A percentile compares a stretch with the other conserved stretches of the same genome.
These are phyloP conservation scores for Xylaria sp. DNA, from an alignment of 2,329 filamentous ascomycete species.

Conservation along the genomic window DNA sequence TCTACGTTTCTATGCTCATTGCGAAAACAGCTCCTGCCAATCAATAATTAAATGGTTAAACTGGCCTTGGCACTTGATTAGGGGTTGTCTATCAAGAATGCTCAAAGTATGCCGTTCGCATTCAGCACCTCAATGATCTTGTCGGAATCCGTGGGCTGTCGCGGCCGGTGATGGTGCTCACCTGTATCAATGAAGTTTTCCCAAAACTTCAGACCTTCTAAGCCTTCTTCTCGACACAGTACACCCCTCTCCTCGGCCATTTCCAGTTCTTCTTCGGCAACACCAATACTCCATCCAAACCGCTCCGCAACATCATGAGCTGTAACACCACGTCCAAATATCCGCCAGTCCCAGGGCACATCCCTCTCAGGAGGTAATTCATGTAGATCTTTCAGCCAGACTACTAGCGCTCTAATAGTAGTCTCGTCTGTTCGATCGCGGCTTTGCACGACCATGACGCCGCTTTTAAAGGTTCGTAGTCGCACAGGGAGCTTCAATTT, in stretches of 20 bases:
- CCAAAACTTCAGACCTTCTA: slow-evolving; percentile 95
- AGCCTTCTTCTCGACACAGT: slow-evolving; percentile 88
- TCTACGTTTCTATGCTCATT: slow-evolving; percentile 1
- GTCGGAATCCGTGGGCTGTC: slow-evolving; percentile 52
- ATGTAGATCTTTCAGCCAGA: slow-evolving; percentile 81
- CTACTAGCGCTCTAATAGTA: slow-evolving; percentile 78
- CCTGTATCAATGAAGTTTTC: slow-evolving; percentile 74
- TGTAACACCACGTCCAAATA: slow-evolving; percentile 86
- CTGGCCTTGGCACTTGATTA: neutral
- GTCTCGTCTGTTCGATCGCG: slow-evolving; percentile 90
- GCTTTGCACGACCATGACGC: slow-evolving; percentile 92
- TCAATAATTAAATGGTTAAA: neutral
- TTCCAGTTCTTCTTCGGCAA: slow-evolving; percentile 92
- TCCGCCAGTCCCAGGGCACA: slow-evolving; percentile 77
- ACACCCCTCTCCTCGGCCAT: slow-evolving; percentile 95
- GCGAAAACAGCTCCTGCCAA: neutral
- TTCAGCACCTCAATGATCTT: slow-evolving; percentile 56
- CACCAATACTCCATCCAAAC: slow-evolving; percentile 97
- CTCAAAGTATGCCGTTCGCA: slow-evolving; percentile 42
- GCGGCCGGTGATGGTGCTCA: slow-evolving; percentile 49
- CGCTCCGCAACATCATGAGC: slow-evolving; percentile 87
- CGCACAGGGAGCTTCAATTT: slow-evolving; percentile 86
- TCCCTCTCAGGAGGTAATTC: slow-evolving; percentile 71
- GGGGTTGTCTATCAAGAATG: slow-evolving; percentile 11
- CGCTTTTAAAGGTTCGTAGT: slow-evolving; percentile 88